These are phyloP conservation scores for Wickerhamiella occidentalis DNA, from an alignment of 805 yeast genomes.

Conservation along the genomic window DNA sequence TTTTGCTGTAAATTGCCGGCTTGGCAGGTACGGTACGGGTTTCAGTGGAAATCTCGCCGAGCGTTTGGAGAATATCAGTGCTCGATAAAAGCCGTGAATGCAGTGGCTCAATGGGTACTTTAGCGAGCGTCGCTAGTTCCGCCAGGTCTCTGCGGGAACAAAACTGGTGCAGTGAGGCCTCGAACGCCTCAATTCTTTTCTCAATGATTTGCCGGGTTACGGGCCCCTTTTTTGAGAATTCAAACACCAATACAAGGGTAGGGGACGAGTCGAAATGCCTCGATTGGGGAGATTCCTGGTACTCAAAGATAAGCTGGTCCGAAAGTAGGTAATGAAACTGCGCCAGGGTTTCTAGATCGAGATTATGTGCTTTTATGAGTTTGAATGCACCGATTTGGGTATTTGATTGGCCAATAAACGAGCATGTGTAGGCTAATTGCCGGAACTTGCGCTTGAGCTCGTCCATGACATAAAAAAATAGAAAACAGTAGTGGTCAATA, in stretches of 20 bases:
- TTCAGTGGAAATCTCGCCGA: slow-evolving; percentile 40
- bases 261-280: slow-evolving; percentile 26
- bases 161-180: slow-evolving; percentile 13
- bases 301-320: slow-evolving; percentile 54
- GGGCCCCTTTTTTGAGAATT: slow-evolving; percentile 51
- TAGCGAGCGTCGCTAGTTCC: slow-evolving; percentile 8
- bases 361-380: slow-evolving; percentile 30
- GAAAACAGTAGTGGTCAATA: slow-evolving; percentile 22
- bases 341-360: slow-evolving; percentile 44
- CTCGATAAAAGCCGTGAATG: not conserved
- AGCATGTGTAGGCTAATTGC: slow-evolving; percentile 3
- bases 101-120: not conserved
- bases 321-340: slow-evolving; percentile 52
- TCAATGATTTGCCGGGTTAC: slow-evolving; percentile 23
- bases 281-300: slow-evolving; percentile 53
- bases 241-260: slow-evolving; percentile 54
- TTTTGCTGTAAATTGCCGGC: slow-evolving; percentile 11
- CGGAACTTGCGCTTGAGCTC: slow-evolving; percentile 1
- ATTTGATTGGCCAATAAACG: slow-evolving; percentile 15
- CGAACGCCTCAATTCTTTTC: slow-evolving; percentile 16
- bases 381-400: slow-evolving; percentile 18
- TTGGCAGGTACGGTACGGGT: slow-evolving; percentile 43
- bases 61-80: slow-evolving; percentile 3
- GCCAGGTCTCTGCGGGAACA: not conserved
- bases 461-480: slow-evolving; percentile 23